These are phyloP conservation scores for Uncinocarpus reesii DNA, from an alignment of 2,329 filamentous ascomycete species.

Conservation along the genomic window DNA sequence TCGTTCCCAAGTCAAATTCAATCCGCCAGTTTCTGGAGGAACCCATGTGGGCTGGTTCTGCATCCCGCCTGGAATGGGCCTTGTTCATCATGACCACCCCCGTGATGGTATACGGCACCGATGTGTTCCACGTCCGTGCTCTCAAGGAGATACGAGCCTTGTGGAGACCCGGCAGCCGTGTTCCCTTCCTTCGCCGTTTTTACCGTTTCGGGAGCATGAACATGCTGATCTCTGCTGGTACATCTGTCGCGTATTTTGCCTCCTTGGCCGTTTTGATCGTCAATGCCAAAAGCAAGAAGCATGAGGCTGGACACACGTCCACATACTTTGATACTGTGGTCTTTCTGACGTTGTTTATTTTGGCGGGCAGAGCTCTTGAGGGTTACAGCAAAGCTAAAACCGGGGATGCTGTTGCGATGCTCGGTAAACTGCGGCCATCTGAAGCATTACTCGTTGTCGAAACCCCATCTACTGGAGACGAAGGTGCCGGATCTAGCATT, in stretches of 20 bases:
- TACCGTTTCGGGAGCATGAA: conserved; percentile 97
- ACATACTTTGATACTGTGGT: conserved; percentile 87
- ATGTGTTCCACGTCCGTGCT: conserved; percentile 71
- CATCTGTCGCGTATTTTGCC: conserved; percentile 75
- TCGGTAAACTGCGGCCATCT: conserved; percentile 66
- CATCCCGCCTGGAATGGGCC: conserved; percentile 66
- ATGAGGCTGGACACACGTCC: conserved; percentile 45
- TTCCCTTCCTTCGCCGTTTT: conserved; percentile 63
- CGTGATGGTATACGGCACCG: conserved; percentile 75
- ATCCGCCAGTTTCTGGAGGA: conserved; percentile 58
- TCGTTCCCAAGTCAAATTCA: conserved; percentile 52
- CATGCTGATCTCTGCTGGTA: conserved; percentile 79
- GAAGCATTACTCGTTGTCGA: conserved; percentile 57
- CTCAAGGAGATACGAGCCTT: conserved; percentile 67
- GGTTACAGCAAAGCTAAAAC: conserved; percentile 86
- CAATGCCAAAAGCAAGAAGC: conserved; percentile 32
- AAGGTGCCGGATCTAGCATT: conserved; percentile 18
- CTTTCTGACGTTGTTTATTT: conserved; percentile 79
- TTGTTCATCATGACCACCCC: conserved; percentile 74
- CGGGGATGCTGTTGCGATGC: conserved; percentile 69
- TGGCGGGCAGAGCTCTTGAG: conserved; percentile 53
- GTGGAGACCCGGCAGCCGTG: conserved; percentile 66
- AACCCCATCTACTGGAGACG: conserved; percentile 5
- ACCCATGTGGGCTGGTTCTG: conserved; percentile 57
- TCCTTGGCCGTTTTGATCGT: conserved; percentile 69